Evolutionary conservation across 768 basidiomycete species (phyloP).

Genomic region (Termitomyces sp.): DNA sequence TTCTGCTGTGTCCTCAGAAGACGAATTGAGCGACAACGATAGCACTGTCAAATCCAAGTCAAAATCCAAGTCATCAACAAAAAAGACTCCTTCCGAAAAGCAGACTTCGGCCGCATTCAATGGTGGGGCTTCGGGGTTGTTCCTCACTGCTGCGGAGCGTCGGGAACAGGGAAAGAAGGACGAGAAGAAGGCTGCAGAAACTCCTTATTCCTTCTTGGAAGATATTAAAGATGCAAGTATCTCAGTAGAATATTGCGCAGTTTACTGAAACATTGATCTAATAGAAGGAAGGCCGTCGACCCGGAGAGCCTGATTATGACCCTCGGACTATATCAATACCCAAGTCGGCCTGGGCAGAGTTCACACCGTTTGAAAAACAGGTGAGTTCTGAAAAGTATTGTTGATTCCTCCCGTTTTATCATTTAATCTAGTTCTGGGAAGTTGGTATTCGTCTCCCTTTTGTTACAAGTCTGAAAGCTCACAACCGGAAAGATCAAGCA

Average conservation of each 20-base stretch:
- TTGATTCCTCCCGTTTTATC: not conserved
- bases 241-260: not conserved
- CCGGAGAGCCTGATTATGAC: slow-evolving; percentile 85
- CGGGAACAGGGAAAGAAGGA: slow-evolving; percentile 72
- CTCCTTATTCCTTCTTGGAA: slow-evolving; percentile 68
- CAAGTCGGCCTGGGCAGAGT: slow-evolving; percentile 64
- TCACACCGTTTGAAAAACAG: slow-evolving; percentile 96
- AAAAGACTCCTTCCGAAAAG: slow-evolving; percentile 21
- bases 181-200: slow-evolving; percentile 76
- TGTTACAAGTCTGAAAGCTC: not conserved
- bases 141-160: slow-evolving; percentile 83
- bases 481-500: slow-evolving; percentile 73
- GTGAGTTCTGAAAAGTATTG: slow-evolving; percentile 23
- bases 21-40: slow-evolving; percentile 33
- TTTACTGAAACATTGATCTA: not conserved
- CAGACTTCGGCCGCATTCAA: slow-evolving; percentile 14
- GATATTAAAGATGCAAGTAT: slow-evolving; percentile 65
- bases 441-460: slow-evolving; percentile 27
- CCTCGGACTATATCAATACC: slow-evolving; percentile 86
- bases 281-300: slow-evolving; percentile 76
- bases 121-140: slow-evolving; percentile 29
- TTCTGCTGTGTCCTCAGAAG: slow-evolving; percentile 31
- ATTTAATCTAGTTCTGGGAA: slow-evolving; percentile 61
- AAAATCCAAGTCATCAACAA: slow-evolving; percentile 23
- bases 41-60: slow-evolving; percentile 32